Percentiles rank a stretch among this genome's conserved stretches.
Conservation (phyloP, 139 green algal genomes). For the Chlorella sp. region DNA sequence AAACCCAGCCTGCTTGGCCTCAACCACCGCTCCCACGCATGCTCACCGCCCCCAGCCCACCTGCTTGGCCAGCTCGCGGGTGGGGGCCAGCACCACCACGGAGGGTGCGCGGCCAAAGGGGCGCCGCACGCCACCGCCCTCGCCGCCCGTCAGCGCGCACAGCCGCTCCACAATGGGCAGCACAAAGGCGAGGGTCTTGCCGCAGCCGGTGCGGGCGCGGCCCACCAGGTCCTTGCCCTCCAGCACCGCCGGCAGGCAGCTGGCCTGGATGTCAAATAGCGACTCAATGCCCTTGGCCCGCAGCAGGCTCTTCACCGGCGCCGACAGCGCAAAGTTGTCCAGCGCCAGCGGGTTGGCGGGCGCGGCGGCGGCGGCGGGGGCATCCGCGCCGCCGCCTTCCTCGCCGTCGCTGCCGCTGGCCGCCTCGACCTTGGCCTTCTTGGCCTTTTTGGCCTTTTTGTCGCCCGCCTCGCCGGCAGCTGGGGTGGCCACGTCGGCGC, state of each 20-base stretch:
- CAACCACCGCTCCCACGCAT: background rate
- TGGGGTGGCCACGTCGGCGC: background rate
- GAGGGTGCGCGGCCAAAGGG: conserved; percentile 61
- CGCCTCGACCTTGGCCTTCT: conserved; percentile 16
- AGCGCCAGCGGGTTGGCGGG: conserved; percentile 64
- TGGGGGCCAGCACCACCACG: conserved; percentile 94
- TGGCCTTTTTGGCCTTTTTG: conserved; percentile 38
- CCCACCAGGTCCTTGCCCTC: conserved; percentile 92
- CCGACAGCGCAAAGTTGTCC: conserved; percentile 82
- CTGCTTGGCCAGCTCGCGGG: conserved; percentile 98
- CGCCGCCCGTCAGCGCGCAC: background rate
- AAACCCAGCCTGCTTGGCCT: no score
- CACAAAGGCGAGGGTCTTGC: conserved; percentile 98
- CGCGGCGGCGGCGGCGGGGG: background rate
- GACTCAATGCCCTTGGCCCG: conserved; percentile 82
- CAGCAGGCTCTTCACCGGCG: conserved; percentile 78
- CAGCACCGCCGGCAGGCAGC: conserved; percentile 78
- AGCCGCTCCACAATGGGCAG: conserved; percentile 94
- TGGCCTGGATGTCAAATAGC: conserved; percentile 96
- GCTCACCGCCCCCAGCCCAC: conserved; percentile 52
- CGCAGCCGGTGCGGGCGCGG: conserved; percentile 91
- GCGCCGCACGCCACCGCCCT: conserved; percentile 1
- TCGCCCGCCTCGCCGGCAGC: background rate
- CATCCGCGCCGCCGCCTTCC: conserved; percentile 6
- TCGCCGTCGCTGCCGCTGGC: conserved; percentile 7